Evolutionary conservation across 495 filamentous ascomycete species (phyloP).

Genomic region (Penicillium coffeae): DNA sequence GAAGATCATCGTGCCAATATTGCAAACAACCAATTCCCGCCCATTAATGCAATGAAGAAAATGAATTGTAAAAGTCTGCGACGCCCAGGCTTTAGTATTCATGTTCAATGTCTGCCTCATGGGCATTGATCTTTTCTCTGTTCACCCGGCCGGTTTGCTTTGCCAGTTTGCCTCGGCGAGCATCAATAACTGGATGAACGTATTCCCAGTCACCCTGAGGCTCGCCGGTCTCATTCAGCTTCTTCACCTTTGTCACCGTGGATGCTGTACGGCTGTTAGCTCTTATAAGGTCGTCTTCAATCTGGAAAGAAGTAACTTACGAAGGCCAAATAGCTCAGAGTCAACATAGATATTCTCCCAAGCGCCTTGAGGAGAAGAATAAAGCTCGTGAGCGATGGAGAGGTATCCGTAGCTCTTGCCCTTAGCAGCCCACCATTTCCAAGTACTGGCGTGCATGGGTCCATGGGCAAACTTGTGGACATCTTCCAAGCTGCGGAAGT

Average conservation of each 20-base stretch:
- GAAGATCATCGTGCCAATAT: too few species aligned
- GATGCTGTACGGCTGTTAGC: neutral
- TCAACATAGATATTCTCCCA: conserved; percentile 48
- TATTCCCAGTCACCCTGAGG: neutral
- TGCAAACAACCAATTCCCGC: too few species aligned
- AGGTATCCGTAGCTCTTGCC: conserved; percentile 38
- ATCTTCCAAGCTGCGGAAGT: conserved; percentile 45
- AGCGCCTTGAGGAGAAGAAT: conserved; percentile 28
- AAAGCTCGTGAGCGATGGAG: conserved; percentile 48
- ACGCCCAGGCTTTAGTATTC: neutral
- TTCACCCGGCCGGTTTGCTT: conserved; percentile 1
- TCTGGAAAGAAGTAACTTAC: neutral
- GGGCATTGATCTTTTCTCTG: neutral
- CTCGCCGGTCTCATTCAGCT: neutral
- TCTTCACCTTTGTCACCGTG: neutral
- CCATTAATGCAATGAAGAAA: too few species aligned
- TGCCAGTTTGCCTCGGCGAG: neutral
- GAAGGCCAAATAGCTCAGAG: neutral
- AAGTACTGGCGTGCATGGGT: conserved; percentile 37
- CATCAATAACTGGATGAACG: conserved; percentile 1
- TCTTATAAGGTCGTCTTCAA: neutral
- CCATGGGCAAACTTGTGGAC: conserved; percentile 50
- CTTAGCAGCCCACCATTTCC: conserved; percentile 43
- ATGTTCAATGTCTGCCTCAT: neutral
- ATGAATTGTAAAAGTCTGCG: too few species aligned